Percentiles rank a stretch among this genome's conserved stretches.
Evolutionary conservation across 352 stramenopile species (phyloP).

Genomic region (Pilasporangium apinafurcum): DNA sequence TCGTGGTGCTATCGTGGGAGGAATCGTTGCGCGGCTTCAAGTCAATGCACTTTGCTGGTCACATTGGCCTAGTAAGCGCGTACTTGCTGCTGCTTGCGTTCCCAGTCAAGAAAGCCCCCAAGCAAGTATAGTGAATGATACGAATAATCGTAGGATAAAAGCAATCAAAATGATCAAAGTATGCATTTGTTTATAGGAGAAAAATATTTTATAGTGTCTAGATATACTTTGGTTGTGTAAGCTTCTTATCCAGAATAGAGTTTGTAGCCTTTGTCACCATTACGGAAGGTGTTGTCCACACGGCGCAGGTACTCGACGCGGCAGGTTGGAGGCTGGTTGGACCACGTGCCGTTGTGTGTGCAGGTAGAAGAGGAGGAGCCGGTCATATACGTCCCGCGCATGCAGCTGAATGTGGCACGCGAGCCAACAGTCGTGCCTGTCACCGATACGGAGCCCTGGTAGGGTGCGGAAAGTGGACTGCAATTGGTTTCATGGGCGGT

Average conservation of each 20-base stretch:
- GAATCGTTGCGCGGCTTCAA: conserved; percentile 53
- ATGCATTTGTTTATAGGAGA: too few species aligned
- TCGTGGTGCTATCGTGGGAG: conserved; percentile 68
- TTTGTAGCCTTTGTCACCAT: conserved; percentile 36
- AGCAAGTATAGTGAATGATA: too few species aligned
- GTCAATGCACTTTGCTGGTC: conserved; percentile 65
- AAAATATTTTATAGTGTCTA: too few species aligned
- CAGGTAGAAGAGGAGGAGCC: conserved; percentile 23
- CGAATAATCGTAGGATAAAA: too few species aligned
- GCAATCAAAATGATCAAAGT: too few species aligned
- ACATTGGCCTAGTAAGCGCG: too few species aligned
- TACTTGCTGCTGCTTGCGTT: too few species aligned
- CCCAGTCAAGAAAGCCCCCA: too few species aligned
- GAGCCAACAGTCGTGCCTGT: conserved; percentile 26
- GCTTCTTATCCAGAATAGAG: conserved; percentile 43
- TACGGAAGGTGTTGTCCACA: conserved; percentile 57
- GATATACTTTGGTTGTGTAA: too few species aligned
- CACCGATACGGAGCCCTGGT: conserved; percentile 35
- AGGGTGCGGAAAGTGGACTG: conserved; percentile 15
- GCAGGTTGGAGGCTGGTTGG: conserved; percentile 20
- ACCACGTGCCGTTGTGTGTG: conserved; percentile 30
- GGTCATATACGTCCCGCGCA: conserved; percentile 28
- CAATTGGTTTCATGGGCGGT: conserved; percentile 9
- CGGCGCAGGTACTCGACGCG: conserved; percentile 28
- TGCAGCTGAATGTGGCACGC: conserved; percentile 29